Evolutionary conservation across 192 early-diverging fungal genomes (phyloP).

Genomic region (Dissophora globulifera): DNA sequence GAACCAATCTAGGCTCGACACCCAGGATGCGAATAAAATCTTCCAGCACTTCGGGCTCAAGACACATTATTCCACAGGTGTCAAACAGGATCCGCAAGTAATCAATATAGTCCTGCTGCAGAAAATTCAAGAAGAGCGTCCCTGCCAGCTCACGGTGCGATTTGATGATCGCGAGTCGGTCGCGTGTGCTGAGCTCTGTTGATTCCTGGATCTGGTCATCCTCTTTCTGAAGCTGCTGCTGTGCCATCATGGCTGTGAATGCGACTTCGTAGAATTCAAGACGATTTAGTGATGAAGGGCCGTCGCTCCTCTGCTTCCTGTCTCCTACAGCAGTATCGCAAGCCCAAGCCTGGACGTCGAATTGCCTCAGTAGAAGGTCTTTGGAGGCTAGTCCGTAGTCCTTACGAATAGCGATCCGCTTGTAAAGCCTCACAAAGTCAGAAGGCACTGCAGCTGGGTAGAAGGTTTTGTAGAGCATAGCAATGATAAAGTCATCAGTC

Average conservation of each 20-base stretch:
- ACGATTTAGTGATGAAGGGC: slow-evolving; percentile 21
- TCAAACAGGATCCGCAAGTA: slow-evolving; percentile 43
- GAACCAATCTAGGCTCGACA: slow-evolving; percentile 36
- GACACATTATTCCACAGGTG: slow-evolving; percentile 45
- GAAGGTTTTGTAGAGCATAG: slow-evolving; percentile 41
- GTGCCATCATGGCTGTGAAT: slow-evolving; percentile 45
- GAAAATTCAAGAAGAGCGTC: slow-evolving; percentile 35
- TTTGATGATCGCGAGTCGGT: slow-evolving; percentile 48
- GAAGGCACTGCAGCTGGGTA: slow-evolving; percentile 33
- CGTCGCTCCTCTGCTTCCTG: neutral
- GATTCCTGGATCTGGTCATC: slow-evolving; percentile 43
- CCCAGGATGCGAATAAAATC: slow-evolving; percentile 49
- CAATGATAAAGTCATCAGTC: slow-evolving; percentile 33
- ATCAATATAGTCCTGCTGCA: slow-evolving; percentile 42
- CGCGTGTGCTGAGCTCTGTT: slow-evolving; percentile 38
- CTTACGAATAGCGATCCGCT: slow-evolving; percentile 33
- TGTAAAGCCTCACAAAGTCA: slow-evolving; percentile 50
- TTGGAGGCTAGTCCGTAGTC: slow-evolving; percentile 37
- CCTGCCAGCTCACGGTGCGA: slow-evolving; percentile 48
- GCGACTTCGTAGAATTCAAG: slow-evolving; percentile 43
- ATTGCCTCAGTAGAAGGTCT: slow-evolving; percentile 38
- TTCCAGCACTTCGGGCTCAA: slow-evolving; percentile 45
- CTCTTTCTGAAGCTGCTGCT: slow-evolving; percentile 45
- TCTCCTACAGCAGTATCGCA: neutral
- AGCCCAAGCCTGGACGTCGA: slow-evolving; percentile 48